A percentile compares a stretch with the other conserved stretches of the same genome.
Evolutionary conservation across 192 early-diverging fungal genomes (phyloP).

Genomic region (Backusella morwellensis): DNA sequence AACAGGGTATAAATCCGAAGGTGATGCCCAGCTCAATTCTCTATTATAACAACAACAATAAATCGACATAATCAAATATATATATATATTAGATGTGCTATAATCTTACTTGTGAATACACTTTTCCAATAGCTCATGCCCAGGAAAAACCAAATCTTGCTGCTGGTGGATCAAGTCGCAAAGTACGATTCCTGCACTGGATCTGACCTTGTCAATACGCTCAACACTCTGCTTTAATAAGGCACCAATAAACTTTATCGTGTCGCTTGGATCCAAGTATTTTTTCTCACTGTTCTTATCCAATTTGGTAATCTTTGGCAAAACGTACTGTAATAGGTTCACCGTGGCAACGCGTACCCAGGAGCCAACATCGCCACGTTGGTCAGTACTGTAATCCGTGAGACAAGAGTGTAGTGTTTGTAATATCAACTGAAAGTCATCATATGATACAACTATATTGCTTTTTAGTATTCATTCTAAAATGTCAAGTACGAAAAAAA

Average conservation of each 20-base stretch:
- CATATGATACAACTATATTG: constrained; percentile 32
- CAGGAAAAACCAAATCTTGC: constrained; percentile 1
- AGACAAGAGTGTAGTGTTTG: constrained; percentile 62
- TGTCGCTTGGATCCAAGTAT: constrained; percentile 43
- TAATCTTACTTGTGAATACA: constrained; percentile 23
- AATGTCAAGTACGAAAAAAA: not conserved
- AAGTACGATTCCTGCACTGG: constrained; percentile 67
- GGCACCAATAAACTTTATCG: constrained; percentile 37
- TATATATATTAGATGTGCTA: not conserved
- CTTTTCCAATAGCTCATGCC: constrained; percentile 21
- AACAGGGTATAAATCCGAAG: constrained; percentile 60
- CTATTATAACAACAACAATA: constrained; percentile 9
- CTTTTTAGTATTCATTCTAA: not conserved
- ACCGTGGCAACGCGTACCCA: constrained; percentile 82
- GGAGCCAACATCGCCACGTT: constrained; percentile 94
- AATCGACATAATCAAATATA: not conserved
- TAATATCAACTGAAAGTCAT: constrained; percentile 44
- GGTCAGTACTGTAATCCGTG: constrained; percentile 84
- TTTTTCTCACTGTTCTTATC: constrained; percentile 13
- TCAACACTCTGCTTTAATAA: constrained; percentile 81
- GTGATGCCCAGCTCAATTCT: constrained; percentile 60
- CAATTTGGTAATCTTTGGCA: constrained; percentile 40
- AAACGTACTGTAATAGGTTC: constrained; percentile 49
- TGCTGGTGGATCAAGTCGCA: constrained; percentile 40
- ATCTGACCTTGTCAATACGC: constrained; percentile 88